Base-by-base conservation (phyloP, 148 eudicot species). In the Diospyros lotus region DNA sequence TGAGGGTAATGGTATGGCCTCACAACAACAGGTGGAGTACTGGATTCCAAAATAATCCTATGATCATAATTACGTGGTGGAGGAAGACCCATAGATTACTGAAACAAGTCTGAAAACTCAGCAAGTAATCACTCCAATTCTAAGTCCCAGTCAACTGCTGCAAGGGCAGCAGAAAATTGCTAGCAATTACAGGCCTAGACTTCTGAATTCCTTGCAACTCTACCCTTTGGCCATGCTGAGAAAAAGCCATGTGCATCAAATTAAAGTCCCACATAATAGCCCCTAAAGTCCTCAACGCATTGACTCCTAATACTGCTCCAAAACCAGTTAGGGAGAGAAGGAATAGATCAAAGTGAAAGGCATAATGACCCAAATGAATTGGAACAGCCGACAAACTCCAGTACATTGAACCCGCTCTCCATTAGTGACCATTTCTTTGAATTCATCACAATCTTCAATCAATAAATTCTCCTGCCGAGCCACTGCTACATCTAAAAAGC, bases 381-480 rank as follows among this genome's bases (percentile, higher is more conserved):
- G 56, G 4, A 45, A 42, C 44, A 4, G 38, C 71, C 55, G 15
- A 4, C 44, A 48, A 6, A 28, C 18, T 3, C 71, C 71, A 3
- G 55, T 5, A 6, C 71, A 46, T 8, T 14, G 6, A 38, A 68
- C 4, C 5, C 9, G 42, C 0, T 59, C 66, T 0, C 66, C 43
- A 12, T 54, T 52, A 4, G 66, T 66, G 4, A 73, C 75, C 41
- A 73, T 38, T 4, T 61, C 76, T 8, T 73, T 4, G 6, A 73
- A 13, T 11, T 38, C 4, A 6, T 17, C 55, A 3, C 1, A n/a
- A 0, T 9, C 7, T 1, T 38, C 68, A 1, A 28, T 28, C 42
- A 8, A 42, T 7, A 1, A 11, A 73, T 56, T 5, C 76, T 58
- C 0, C 7, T 11, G 15, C 4, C 58, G 40, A 7, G 18, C 43